Base-by-base conservation (phyloP, 805 yeast species). In the Candida incommunis region DNA sequence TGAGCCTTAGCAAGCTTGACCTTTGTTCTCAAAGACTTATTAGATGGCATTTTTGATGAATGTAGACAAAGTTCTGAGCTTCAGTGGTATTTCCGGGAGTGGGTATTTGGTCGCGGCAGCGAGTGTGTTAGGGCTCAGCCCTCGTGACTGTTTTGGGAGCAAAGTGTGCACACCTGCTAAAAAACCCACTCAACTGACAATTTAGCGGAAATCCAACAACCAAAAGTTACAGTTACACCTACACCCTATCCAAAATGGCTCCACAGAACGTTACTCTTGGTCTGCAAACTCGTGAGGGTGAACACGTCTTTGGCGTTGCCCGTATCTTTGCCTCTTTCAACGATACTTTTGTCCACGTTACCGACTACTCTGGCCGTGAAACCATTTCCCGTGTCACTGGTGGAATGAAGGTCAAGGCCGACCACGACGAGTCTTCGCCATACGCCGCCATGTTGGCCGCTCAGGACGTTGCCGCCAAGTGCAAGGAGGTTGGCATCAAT, bases 401-500 rank as follows among this genome's bases (percentile, higher is more conserved):
- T 80, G 99, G 98, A 76, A 92, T 92, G 98, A 92, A 92, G 81
- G 99, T 92, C 73, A 92, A 92, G 82, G 98, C 98, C 66, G 99
- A 92, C 79, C 86, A 97, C 79, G 99, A 94, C 72, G 98, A 92
- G 81, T 90, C 97, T 54, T 85, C 98, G 60, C 98, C 99, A 72
- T 92, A 92, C 83, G 99, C 99, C 69, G 98, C 96, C 68, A 92
- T 92, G 98, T 83, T 92, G 79, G 99, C 99, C 70, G 69, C 99
- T 60, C 99, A 92, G 79, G 99, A 94, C 68, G 99, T 83, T 66
- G 98, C 98, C 66, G 90, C 71, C 61, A 87, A 82, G 74, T 88
- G 96, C 81, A 90, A 88, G 81, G 99, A 92, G 79, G 96, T 92
- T 59, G 99, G 99, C 71, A 90, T 92, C 70, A 92, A 95, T 63